Percentiles rank a stretch among this genome's conserved stretches.
Evolutionary conservation across 352 stramenopile species (phyloP).

Genomic region (Pythium aquatile): DNA sequence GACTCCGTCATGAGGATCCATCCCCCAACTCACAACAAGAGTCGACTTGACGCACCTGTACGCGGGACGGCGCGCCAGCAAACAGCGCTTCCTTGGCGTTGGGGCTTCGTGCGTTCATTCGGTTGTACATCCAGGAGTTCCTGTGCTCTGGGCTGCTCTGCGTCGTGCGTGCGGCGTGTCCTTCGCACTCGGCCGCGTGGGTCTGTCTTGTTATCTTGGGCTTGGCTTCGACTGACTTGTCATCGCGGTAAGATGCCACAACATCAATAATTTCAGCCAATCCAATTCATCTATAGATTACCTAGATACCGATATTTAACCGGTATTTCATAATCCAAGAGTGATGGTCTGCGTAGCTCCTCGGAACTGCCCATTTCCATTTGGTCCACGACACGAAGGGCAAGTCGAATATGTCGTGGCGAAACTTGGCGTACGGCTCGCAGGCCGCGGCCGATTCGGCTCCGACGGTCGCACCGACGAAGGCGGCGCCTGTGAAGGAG

Average conservation of each 20-base stretch:
- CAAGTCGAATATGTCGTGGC: slow-evolving; percentile 48
- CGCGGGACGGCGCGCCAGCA: slow-evolving; percentile 46
- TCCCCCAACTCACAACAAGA: neutral
- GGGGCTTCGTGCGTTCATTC: slow-evolving; percentile 59
- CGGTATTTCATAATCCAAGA: neutral
- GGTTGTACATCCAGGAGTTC: slow-evolving; percentile 71
- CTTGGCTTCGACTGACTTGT: slow-evolving; percentile 6
- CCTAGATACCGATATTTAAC: neutral
- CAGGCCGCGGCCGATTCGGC: slow-evolving; percentile 67
- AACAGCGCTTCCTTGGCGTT: slow-evolving; percentile 67
- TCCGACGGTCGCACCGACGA: slow-evolving; percentile 58
- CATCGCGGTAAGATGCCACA: slow-evolving; percentile 23
- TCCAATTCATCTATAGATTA: neutral
- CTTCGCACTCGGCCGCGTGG: neutral
- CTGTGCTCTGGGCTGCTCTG: neutral
- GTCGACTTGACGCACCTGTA: slow-evolving; percentile 33
- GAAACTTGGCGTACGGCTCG: slow-evolving; percentile 81
- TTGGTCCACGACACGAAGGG: neutral
- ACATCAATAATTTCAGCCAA: slow-evolving; percentile 18
- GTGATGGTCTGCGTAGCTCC: slow-evolving; percentile 3
- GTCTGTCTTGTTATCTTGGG: neutral
- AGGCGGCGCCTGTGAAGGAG: slow-evolving; percentile 45
- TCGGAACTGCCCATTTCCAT: neutral
- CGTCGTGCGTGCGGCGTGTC: neutral
- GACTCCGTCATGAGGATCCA: neutral